Percentiles rank a stretch among this genome's conserved stretches.
Evolutionary conservation across 305 asterid species (phyloP).

Genomic region (Rubia balearica): DNA sequence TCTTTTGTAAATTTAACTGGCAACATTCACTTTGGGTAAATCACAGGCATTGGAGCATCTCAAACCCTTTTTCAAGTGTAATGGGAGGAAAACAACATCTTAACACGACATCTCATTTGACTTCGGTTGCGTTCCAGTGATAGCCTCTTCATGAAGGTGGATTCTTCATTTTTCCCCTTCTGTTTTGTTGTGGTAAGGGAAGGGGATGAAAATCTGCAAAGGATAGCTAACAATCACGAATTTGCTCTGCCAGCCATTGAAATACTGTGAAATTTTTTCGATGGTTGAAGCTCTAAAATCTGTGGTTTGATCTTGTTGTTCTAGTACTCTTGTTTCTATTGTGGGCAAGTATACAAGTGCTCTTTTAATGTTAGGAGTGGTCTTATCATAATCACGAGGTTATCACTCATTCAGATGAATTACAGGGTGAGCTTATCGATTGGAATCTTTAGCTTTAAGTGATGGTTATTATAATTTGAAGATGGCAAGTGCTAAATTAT

Average conservation of each 20-base stretch:
- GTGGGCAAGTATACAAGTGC: background rate
- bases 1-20: background rate
- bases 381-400: background rate
- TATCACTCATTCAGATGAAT: slow-evolving; percentile 2
- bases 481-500: background rate
- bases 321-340: background rate
- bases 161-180: background rate
- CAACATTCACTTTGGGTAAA: background rate
- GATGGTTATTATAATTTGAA: background rate
- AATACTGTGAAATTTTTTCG: background rate
- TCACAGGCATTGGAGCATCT: background rate
- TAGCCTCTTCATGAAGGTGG: background rate
- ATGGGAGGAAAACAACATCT: background rate
- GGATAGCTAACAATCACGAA: background rate
- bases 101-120: background rate
- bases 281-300: background rate
- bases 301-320: background rate
- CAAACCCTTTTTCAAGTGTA: background rate
- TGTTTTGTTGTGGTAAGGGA: background rate
- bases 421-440: background rate
- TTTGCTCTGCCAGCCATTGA: background rate
- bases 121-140: background rate
- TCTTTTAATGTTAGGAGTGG: background rate
- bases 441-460: background rate
- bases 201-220: background rate